phyloP scores from a whole-genome alignment of 352 stramenopile genomes.

The Globisporangium spiculum region DNA sequence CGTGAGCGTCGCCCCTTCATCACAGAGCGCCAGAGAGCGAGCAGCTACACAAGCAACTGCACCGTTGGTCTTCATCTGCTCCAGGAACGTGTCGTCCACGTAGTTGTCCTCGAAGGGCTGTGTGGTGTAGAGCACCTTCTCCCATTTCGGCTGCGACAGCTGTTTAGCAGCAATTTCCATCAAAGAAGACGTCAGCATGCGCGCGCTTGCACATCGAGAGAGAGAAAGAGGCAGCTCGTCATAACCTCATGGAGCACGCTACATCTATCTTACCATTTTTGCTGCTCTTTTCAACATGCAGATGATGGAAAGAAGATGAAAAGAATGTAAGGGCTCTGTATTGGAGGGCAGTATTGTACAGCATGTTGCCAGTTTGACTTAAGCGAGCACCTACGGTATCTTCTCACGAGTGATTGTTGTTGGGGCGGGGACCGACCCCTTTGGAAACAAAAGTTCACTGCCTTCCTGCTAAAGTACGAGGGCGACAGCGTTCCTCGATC shows the following conservation, averaged over 20 bases:
- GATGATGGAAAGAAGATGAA: not conserved
- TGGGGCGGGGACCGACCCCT: constrained; percentile 48
- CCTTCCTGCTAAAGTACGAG: constrained; percentile 42
- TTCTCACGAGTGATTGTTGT: not conserved
- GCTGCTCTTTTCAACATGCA: not conserved
- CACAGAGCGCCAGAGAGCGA: not conserved
- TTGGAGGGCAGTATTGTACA: not conserved
- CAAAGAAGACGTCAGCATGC: not conserved
- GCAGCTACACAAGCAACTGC: constrained; percentile 5
- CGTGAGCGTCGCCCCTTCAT: not conserved
- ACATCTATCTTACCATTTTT: constrained; percentile 3
- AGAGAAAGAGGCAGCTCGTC: not conserved
- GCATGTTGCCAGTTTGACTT: not conserved
- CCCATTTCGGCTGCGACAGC: constrained; percentile 35
- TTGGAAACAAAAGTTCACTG: constrained; percentile 23
- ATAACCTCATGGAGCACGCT: not conserved
- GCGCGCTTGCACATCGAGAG: not conserved
- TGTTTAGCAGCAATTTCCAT: not conserved
- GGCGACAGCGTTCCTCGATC: constrained; percentile 7
- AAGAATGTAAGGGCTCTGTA: not conserved
- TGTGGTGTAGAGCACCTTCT: constrained; percentile 85
- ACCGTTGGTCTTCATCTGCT: constrained; percentile 91
- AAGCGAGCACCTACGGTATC: not conserved
- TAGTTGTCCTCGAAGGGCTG: constrained; percentile 91
- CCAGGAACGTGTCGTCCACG: constrained; percentile 86